Conservation (phyloP, 2,329 filamentous ascomycete genomes). For the Colletotrichum incanum region DNA sequence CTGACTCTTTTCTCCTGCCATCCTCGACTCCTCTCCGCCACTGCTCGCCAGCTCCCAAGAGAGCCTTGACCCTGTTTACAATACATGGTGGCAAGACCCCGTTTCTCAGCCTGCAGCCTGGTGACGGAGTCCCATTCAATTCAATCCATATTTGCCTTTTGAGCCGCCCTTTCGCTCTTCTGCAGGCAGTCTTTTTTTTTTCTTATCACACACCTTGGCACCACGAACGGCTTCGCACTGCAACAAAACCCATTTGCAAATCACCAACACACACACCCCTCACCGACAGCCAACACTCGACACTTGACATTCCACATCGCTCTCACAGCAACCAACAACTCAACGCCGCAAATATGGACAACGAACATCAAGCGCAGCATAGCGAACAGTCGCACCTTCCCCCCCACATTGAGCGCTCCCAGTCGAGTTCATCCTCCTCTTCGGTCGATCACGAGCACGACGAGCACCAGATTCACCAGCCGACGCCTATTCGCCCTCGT, state of each 20-base stretch:
- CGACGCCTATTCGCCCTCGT: constrained; percentile 73
- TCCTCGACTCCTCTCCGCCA: constrained; percentile 40
- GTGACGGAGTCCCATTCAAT: constrained; percentile 40
- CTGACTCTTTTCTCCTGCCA: constrained; percentile 33
- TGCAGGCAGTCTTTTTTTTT: neutral
- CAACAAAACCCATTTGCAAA: neutral
- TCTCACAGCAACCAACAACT: neutral
- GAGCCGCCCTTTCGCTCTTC: constrained; percentile 29
- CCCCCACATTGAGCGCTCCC: constrained; percentile 56
- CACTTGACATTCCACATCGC: neutral
- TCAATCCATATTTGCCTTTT: constrained; percentile 35
- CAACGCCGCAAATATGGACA: constrained; percentile 42
- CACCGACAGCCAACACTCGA: neutral
- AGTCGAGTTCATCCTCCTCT: constrained; percentile 52
- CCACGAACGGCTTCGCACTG: neutral
- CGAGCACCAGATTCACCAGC: constrained; percentile 63
- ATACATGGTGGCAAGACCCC: constrained; percentile 42
- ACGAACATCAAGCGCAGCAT: constrained; percentile 45
- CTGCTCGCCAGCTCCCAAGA: constrained; percentile 22
- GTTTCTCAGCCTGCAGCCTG: constrained; percentile 39
- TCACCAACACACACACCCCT: neutral
- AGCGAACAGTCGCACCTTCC: constrained; percentile 45
- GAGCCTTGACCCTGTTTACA: constrained; percentile 40
- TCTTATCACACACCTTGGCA: neutral
- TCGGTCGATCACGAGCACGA: constrained; percentile 52